These are phyloP conservation scores for Schizonepeta tenuifolia DNA, from an alignment of 257 asterid genomes.

Conservation along the genomic window DNA sequence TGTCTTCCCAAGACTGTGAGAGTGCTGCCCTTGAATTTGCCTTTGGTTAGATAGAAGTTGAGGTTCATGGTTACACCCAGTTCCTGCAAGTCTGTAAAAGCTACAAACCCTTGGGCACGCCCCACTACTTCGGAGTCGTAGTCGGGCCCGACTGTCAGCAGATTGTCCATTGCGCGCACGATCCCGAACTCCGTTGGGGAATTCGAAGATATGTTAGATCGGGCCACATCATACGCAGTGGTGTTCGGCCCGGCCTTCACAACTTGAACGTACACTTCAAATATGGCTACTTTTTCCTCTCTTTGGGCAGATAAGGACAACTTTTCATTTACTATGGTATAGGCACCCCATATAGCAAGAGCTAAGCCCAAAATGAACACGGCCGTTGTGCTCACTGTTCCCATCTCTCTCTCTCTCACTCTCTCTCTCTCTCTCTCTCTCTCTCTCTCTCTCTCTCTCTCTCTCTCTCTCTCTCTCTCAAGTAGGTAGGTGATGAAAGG, in stretches of 20 bases:
- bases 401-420: too few relatives aligned
- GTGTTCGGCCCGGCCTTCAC: constrained; percentile 13
- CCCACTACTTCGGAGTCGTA: constrained; percentile 27
- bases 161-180: constrained; percentile 24
- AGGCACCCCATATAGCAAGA: neutral
- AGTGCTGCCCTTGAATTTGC: constrained; percentile 20
- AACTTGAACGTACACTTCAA: constrained; percentile 17
- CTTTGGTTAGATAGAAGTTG: constrained; percentile 24
- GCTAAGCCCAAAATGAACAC: too few relatives aligned
- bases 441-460: too few relatives aligned
- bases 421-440: too few relatives aligned
- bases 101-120: constrained; percentile 27
- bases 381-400: too few relatives aligned
- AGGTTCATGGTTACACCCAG: constrained; percentile 17
- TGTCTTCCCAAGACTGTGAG: constrained; percentile 28
- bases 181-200: constrained; percentile 26
- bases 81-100: constrained; percentile 21
- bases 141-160: constrained; percentile 14
- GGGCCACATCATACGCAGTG: constrained; percentile 35
- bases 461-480: too few relatives aligned
- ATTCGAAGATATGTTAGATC: neutral
- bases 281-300: neutral
- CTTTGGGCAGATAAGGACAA: neutral
- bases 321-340: neutral
- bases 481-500: too few relatives aligned